These are phyloP conservation scores for Tetrapyrgos nigripes DNA, from an alignment of 1,284 basidiomycete genomes.

Conservation along the genomic window DNA sequence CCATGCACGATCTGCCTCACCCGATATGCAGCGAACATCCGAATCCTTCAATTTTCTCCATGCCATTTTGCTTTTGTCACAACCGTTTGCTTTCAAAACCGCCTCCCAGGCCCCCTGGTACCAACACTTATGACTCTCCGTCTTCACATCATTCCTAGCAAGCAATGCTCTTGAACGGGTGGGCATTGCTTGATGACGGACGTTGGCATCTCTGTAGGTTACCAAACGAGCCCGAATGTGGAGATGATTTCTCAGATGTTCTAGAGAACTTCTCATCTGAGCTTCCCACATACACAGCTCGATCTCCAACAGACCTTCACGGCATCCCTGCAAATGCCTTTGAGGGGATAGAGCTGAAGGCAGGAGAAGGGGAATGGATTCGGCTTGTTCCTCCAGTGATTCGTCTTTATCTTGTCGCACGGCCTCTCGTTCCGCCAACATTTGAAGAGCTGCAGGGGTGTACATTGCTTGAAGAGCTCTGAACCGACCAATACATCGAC, in stretches of 20 bases:
- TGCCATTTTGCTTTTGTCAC: neutral
- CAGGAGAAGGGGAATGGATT: constrained; percentile 1
- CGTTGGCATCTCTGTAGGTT: neutral
- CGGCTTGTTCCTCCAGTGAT: neutral
- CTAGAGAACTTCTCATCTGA: neutral
- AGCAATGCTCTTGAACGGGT: too few relatives aligned
- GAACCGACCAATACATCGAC: neutral
- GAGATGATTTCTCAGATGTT: constrained; percentile 2
- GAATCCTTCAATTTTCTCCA: too few relatives aligned
- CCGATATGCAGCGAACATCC: too few relatives aligned
- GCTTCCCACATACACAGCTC: constrained; percentile 1
- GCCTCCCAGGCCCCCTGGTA: constrained; percentile 3
- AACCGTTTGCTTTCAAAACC: neutral
- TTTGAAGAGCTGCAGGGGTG: neutral
- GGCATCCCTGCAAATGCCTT: neutral
- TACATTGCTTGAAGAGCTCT: constrained; percentile 1
- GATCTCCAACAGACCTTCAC: neutral
- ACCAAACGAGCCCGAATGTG: constrained; percentile 3
- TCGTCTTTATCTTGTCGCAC: neutral
- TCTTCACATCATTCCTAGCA: too few relatives aligned
- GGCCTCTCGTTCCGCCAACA: neutral
- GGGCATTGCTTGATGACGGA: too few relatives aligned
- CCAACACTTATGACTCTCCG: too few relatives aligned
- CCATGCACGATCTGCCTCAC: neutral
- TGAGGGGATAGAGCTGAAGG: neutral